phyloP scores from a whole-genome alignment of 768 basidiomycete species.

The Steccherinum ochraceum region DNA sequence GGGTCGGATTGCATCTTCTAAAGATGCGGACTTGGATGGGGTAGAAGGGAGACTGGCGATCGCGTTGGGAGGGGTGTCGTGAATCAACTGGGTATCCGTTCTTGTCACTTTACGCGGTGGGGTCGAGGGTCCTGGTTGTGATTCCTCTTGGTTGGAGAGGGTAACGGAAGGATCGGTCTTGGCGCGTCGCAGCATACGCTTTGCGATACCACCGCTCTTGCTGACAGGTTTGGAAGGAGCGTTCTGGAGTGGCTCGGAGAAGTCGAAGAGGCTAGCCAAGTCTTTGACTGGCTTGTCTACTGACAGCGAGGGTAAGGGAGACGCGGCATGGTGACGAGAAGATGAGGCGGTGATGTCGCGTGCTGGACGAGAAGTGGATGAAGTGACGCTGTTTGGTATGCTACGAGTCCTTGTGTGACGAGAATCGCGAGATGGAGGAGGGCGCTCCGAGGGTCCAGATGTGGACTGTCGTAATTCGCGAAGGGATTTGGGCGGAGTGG shows the following conservation, averaged over 20 bases:
- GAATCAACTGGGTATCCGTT: slow-evolving; percentile 13
- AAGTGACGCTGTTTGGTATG: background rate
- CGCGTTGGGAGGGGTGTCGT: slow-evolving; percentile 18
- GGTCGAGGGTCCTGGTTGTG: slow-evolving; percentile 12
- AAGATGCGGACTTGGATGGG: slow-evolving; percentile 9
- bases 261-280: slow-evolving; percentile 40
- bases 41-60: slow-evolving; percentile 10
- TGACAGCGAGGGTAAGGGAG: background rate
- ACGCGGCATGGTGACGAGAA: background rate
- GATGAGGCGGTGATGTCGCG: too few species aligned
- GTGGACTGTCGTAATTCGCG: background rate
- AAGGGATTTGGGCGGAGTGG: background rate
- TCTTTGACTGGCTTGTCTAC: slow-evolving; percentile 28
- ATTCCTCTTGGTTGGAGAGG: slow-evolving; percentile 4
- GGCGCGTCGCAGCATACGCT: slow-evolving; percentile 68
- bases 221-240: slow-evolving; percentile 4
- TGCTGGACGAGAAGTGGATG: background rate
- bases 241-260: slow-evolving; percentile 13
- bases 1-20: slow-evolving; percentile 8
- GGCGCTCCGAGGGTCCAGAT: background rate
- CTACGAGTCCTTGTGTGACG: background rate
- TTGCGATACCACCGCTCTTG: slow-evolving; percentile 35
- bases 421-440: background rate
- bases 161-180: slow-evolving; percentile 54
- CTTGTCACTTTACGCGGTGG: slow-evolving; percentile 11